Base-by-base conservation (phyloP, 2,329 filamentous ascomycete species). In the Pestalotiopsis fici region DNA sequence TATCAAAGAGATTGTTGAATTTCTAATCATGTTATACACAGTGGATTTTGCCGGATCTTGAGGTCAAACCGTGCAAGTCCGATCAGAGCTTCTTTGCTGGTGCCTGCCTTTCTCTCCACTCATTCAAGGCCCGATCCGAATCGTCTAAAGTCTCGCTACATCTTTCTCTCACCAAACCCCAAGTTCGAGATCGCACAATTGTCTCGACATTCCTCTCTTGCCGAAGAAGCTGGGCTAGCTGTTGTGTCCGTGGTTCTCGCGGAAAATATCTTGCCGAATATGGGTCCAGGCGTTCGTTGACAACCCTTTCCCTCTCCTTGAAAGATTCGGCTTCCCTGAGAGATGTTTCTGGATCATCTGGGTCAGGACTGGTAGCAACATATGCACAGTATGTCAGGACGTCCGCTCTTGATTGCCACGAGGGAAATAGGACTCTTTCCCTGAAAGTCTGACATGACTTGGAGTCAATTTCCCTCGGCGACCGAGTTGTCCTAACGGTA, bases 221-320 rank as follows among this genome's bases (percentile, higher is more conserved):
- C 72, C 92, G 86, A 67, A 97, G 82, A 64, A 95, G 77, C 55
- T 85, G 86, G 11, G 94, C 94, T 69, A 99, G 78, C 61, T 87
- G 88, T 80, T 98, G 93, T 0, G 94, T 96, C 70, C 94, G 86
- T 15, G 93, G 86, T 80, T 98, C 94, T 64, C 85, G 82, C 0
- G 93, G 90, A 73, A 95, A 95, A 78, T 93, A 97, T 27, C 95
- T 85, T 6, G 85, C 92, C 11, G 92, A 95, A 77, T 99, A 99
- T 2, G 96, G 96, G 82, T 99, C 96, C 67, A 98, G 78, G 66
- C 96, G 85, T 81, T 98, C 96, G 77, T 98, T 89, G 4, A 98
- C 90, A 0, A 95, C 85, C 64, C 90, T 85, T 74, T 95, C 91
- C 60, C 90, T 85, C 70, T 92, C 89, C 73, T 84, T 88, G 67